Evolutionary conservation across 2,329 filamentous ascomycete genomes (phyloP).

Genomic region (Beauveria pseudobassiana): DNA sequence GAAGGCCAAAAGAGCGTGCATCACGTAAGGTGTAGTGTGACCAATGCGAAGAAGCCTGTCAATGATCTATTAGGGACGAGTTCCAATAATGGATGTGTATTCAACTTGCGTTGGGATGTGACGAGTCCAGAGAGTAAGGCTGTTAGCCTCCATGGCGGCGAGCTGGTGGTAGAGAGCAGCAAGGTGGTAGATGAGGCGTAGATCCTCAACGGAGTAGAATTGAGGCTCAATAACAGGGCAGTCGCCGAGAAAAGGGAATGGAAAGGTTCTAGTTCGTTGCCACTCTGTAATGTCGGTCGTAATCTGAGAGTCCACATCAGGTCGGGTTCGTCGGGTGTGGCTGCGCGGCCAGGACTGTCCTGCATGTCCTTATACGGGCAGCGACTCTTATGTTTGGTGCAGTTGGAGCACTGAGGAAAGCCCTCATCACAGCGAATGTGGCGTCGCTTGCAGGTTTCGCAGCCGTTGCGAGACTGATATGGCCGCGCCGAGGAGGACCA

Average conservation of each 20-base stretch:
- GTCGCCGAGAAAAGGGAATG: constrained; percentile 73
- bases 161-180: constrained; percentile 80
- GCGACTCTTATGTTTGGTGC: constrained; percentile 96
- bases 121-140: constrained; percentile 86
- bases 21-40: constrained; percentile 76
- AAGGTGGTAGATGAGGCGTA: constrained; percentile 86
- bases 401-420: constrained; percentile 97
- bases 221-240: constrained; percentile 68
- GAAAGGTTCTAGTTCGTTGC: constrained; percentile 76
- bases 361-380: constrained; percentile 95
- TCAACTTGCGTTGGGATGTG: constrained; percentile 62
- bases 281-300: constrained; percentile 75
- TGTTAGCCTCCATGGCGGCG: constrained; percentile 65
- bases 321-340: constrained; percentile 55
- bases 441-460: constrained; percentile 93
- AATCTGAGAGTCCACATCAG: constrained; percentile 80
- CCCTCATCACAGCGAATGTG: constrained; percentile 98
- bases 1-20: constrained; percentile 86
- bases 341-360: constrained; percentile 52
- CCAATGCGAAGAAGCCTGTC: constrained; percentile 58
- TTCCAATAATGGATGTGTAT: no score
- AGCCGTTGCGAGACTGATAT: constrained; percentile 97
- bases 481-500: constrained; percentile 83
- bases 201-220: constrained; percentile 65
- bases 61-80: no score